These are phyloP conservation scores for Scheffersomyces spartinae DNA, from an alignment of 805 yeast species.

Conservation along the genomic window DNA sequence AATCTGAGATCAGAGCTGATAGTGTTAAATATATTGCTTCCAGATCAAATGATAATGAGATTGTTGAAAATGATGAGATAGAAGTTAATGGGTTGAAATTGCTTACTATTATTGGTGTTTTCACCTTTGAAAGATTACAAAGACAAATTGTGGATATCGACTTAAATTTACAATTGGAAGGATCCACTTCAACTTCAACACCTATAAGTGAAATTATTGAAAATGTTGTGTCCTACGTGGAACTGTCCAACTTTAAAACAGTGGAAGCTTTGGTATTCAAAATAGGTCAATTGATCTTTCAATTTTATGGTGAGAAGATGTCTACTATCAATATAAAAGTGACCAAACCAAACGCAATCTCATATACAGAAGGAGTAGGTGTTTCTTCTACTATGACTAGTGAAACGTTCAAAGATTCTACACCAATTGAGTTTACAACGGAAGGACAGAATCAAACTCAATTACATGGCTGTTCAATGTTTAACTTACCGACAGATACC, in stretches of 20 bases:
- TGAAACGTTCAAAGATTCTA: conserved; percentile 22
- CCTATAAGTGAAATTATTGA: conserved; percentile 26
- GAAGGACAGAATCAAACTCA: conserved; percentile 5
- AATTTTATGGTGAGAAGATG: conserved; percentile 22
- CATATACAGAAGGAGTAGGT: conserved; percentile 83
- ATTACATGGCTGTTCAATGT: conserved; percentile 1
- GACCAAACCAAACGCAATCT: conserved; percentile 80
- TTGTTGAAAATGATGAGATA: conserved; percentile 17
- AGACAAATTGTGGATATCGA: conserved; percentile 69
- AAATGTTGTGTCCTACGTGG: conserved; percentile 49
- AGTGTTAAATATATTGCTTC: conserved; percentile 29
- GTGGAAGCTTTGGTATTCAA: conserved; percentile 83
- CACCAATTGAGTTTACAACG: conserved; percentile 10
- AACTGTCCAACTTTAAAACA: conserved; percentile 72
- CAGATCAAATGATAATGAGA: too few relatives aligned
- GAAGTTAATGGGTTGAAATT: conserved; percentile 42
- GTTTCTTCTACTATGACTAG: conserved; percentile 51
- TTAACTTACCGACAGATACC: too few relatives aligned
- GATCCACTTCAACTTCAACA: conserved; percentile 13
- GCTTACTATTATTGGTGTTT: conserved; percentile 83
- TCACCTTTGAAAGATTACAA: conserved; percentile 76
- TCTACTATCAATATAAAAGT: conserved; percentile 45
- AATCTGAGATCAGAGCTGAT: conserved; percentile 50
- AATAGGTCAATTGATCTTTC: conserved; percentile 48
- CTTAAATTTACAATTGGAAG: conserved; percentile 18